These are phyloP conservation scores for Corniculantispora saksenae DNA, from an alignment of 2,329 filamentous ascomycete genomes.

Conservation along the genomic window DNA sequence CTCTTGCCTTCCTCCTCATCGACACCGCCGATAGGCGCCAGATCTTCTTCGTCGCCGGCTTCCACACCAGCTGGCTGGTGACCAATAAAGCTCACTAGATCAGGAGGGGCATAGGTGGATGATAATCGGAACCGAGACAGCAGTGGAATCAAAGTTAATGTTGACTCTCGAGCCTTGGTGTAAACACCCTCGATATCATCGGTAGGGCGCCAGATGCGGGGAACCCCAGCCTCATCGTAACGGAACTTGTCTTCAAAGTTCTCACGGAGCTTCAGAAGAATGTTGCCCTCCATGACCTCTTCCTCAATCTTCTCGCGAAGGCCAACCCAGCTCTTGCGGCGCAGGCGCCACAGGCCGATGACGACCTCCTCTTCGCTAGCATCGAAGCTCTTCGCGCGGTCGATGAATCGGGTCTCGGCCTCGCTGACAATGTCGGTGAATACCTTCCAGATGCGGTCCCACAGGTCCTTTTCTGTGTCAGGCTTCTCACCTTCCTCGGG, in stretches of 20 bases:
- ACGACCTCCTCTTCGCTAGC: slow-evolving; percentile 89
- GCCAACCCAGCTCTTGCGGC: slow-evolving; percentile 92
- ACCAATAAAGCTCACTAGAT: slow-evolving; percentile 84
- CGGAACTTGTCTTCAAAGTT: slow-evolving; percentile 99
- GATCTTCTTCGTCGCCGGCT: slow-evolving; percentile 84
- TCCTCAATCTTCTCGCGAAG: slow-evolving; percentile 90
- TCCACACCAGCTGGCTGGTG: slow-evolving; percentile 72
- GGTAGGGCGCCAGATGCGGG: slow-evolving; percentile 91
- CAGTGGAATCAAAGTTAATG: slow-evolving; percentile 84
- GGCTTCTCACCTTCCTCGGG: slow-evolving; percentile 77
- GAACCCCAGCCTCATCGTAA: slow-evolving; percentile 92
- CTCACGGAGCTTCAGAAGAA: slow-evolving; percentile 90
- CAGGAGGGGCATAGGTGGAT: slow-evolving; percentile 72
- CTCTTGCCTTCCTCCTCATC: slow-evolving; percentile 95
- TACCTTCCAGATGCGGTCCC: slow-evolving; percentile 91
- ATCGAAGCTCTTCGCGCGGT: slow-evolving; percentile 90
- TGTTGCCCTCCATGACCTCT: slow-evolving; percentile 96
- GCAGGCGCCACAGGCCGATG: slow-evolving; percentile 86
- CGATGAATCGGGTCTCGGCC: slow-evolving; percentile 81
- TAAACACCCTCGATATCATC: slow-evolving; percentile 98
- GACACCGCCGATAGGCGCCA: slow-evolving; percentile 85
- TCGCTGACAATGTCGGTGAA: slow-evolving; percentile 83
- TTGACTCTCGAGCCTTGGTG: slow-evolving; percentile 88
- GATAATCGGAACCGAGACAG: slow-evolving; percentile 80
- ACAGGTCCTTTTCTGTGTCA: slow-evolving; percentile 77